These are phyloP conservation scores for Carpinus fangiana DNA, from an alignment of 306 rosid genomes.

Conservation along the genomic window DNA sequence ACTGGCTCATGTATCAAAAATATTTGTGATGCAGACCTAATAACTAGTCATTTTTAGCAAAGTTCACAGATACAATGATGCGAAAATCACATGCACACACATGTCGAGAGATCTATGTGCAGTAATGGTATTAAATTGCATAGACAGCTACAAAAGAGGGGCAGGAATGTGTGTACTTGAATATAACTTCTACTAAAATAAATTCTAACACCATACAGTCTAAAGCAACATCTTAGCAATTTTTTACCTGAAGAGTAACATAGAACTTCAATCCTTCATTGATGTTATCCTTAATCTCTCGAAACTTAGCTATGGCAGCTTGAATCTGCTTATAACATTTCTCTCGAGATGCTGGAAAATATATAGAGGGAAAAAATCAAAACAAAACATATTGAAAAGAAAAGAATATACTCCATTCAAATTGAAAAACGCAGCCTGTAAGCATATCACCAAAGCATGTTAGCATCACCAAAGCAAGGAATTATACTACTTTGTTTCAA, in stretches of 20 bases:
- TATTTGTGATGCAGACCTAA: neutral
- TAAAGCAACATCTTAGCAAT: constrained; percentile 9
- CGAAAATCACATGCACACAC: neutral
- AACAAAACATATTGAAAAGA: neutral
- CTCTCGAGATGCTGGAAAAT: constrained; percentile 77
- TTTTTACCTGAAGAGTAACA: constrained; percentile 79
- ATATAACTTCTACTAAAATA: neutral
- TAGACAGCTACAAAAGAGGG: neutral
- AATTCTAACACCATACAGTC: constrained; percentile 16
- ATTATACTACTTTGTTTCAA: neutral
- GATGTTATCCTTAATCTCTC: constrained; percentile 89
- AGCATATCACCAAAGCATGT: neutral
- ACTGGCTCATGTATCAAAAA: constrained; percentile 8
- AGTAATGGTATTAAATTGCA: neutral
- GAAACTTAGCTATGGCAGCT: constrained; percentile 84
- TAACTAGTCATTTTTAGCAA: neutral
- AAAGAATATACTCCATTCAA: constrained; percentile 9
- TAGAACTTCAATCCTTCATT: constrained; percentile 94
- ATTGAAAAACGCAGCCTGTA: neutral
- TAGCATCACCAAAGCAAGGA: constrained; percentile 3
- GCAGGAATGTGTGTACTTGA: neutral
- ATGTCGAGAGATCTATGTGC: neutral
- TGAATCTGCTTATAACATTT: constrained; percentile 95
- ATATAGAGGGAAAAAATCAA: constrained; percentile 31
- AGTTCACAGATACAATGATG: neutral